Evolutionary conservation across 352 stramenopile genomes (phyloP).

Genomic region (Nothophytophthora sp.): DNA sequence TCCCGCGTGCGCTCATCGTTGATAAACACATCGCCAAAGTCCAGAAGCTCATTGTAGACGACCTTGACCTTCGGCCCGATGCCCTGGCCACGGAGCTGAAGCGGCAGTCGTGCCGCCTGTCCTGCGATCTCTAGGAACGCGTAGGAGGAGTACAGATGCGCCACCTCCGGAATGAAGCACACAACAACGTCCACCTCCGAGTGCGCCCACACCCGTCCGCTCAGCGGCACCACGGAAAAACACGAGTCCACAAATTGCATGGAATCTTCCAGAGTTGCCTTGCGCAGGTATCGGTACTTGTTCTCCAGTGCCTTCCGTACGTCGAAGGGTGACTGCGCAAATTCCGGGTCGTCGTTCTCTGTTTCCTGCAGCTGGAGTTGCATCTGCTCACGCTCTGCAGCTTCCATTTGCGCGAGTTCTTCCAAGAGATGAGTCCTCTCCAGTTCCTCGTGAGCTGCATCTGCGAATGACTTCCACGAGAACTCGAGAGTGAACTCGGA

Average conservation of each 20-base stretch:
- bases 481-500: conserved; percentile 92
- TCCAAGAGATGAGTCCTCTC: conserved; percentile 84
- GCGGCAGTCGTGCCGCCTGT: conserved; percentile 84
- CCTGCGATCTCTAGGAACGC: conserved; percentile 92
- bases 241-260: conserved; percentile 96
- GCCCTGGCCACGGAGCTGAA: conserved; percentile 88
- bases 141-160: conserved; percentile 76
- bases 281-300: conserved; percentile 92
- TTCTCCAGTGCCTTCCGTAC: conserved; percentile 68
- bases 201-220: conserved; percentile 92
- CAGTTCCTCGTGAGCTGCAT: conserved; percentile 64
- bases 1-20: conserved; percentile 86
- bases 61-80: conserved; percentile 94
- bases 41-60: conserved; percentile 92
- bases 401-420: conserved; percentile 86
- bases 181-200: conserved; percentile 92
- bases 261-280: conserved; percentile 86
- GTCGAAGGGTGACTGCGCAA: conserved; percentile 58
- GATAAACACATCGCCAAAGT: conserved; percentile 96
- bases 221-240: conserved; percentile 89
- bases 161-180: conserved; percentile 85
- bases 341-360: conserved; percentile 13
- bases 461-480: conserved; percentile 91
- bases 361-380: conserved; percentile 42
- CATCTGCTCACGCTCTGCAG: conserved; percentile 64